Base-by-base conservation (phyloP, 768 basidiomycete species). In the Agrocybe pediades region DNA sequence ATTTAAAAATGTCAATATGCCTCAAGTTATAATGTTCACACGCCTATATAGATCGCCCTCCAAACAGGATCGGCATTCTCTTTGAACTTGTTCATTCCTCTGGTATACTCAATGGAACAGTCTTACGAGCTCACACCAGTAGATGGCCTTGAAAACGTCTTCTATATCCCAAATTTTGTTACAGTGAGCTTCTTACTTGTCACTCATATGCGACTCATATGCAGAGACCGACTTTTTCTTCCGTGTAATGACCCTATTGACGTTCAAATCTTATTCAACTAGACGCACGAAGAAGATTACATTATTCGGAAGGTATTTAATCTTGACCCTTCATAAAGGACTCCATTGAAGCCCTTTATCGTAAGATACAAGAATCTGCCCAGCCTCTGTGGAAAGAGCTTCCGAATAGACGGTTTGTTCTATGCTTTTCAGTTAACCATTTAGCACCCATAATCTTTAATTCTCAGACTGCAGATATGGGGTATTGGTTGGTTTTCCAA, bases 371-470 rank as follows among this genome's bases (percentile, higher is more conserved):
- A 36, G 90, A 90, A 59, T 82, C 86, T 2, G 88, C 92, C n/a
- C 84, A 82, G 61, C 85, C 83, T 23, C 88, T 83, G 65, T 95
- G 93, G 93, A 94, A 87, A 67, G 81, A 77, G 11, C 74, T 92
- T 9, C 74, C 80, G 3, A 88, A 88, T 58, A 79, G 91, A 53
- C 78, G 92, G 84, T 85, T 64, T 59, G 83, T 71, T 21, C 45
- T 19, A 24, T 20, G 41, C 42, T 54, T 19, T 45, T 43, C 19
- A 7, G 9, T 46, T 6, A 50, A 44, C 23, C 39, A 48, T 16
- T 48, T 26, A 30, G 16, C 26, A 33, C 25, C n/a, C 23, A 49
- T 26, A 20, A 25, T 11, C 27, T 24, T 16, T 41, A 36, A 53
- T 21, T 36, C 36, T 16, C 17, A 92, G 90, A 58, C 65, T 90